Conservation (phyloP, 306 rosid genomes). For the Quercus glauca region DNA sequence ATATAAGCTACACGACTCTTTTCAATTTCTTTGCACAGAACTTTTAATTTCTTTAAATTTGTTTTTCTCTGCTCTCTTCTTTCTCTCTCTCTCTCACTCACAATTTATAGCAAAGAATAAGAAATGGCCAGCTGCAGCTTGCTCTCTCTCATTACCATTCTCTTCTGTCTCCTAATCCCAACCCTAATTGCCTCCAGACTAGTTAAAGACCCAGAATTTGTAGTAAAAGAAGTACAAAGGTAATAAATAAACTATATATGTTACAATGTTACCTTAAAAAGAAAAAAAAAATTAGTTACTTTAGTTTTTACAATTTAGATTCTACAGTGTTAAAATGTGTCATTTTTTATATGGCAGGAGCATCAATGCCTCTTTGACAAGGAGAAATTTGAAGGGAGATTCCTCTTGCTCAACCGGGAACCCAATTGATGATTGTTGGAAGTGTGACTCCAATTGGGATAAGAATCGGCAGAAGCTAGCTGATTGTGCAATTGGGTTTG, state of each 20-base stretch:
- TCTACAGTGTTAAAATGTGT: not conserved
- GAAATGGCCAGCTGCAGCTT: conserved; percentile 38
- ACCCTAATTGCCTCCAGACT: conserved; percentile 50
- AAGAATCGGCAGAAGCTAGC: conserved; percentile 76
- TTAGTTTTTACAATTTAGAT: not conserved
- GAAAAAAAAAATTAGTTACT: not conserved
- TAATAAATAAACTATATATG: conserved; percentile 15
- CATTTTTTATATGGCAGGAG: conserved; percentile 31
- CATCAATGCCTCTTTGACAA: conserved; percentile 51
- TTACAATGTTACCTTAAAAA: too few species aligned
- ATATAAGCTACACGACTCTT: conserved; percentile 9
- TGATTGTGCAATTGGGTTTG: conserved; percentile 92
- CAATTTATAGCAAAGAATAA: not conserved
- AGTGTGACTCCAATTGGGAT: conserved; percentile 86
- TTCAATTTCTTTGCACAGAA: conserved; percentile 44
- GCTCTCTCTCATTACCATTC: conserved; percentile 30
- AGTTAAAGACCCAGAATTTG: conserved; percentile 57
- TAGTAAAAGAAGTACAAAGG: conserved; percentile 68
- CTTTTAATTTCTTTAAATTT: too few species aligned
- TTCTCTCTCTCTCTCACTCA: not conserved
- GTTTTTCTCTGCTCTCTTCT: conserved; percentile 39
- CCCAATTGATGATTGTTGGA: conserved; percentile 98
- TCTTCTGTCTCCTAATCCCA: conserved; percentile 44
- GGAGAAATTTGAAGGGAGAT: conserved; percentile 69
- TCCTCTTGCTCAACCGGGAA: conserved; percentile 83